phyloP scores from a whole-genome alignment of 805 yeast genomes.

The Kregervanrija delftensis region DNA sequence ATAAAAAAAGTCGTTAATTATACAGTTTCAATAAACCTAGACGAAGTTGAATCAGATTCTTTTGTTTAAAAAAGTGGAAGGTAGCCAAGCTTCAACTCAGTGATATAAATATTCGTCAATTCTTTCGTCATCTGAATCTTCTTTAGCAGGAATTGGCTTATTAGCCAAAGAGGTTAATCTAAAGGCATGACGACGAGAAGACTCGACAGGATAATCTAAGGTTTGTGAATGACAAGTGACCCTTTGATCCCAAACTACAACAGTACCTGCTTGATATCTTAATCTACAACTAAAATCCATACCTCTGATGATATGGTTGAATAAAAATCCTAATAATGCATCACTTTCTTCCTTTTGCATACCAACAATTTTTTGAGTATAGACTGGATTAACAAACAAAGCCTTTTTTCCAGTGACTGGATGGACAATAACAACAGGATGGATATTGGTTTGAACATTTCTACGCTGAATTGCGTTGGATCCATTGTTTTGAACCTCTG shows the following conservation, averaged over 20 bases:
- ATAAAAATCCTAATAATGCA: constrained; percentile 48
- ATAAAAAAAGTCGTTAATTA: too few relatives aligned
- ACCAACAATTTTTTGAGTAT: constrained; percentile 62
- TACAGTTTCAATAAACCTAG: too few relatives aligned
- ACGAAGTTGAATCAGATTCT: too few relatives aligned
- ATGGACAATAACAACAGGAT: constrained; percentile 64
- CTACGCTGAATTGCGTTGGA: constrained; percentile 59
- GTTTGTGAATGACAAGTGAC: constrained; percentile 62
- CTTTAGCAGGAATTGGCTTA: constrained; percentile 38
- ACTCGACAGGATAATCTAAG: constrained; percentile 60
- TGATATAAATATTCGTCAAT: too few relatives aligned
- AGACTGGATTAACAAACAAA: constrained; percentile 49
- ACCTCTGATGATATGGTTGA: constrained; percentile 39
- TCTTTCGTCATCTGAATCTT: constrained; percentile 9
- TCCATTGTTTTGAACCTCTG: constrained; percentile 59
- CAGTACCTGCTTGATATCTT: constrained; percentile 59
- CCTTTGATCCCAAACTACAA: constrained; percentile 75
- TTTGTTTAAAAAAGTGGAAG: too few relatives aligned
- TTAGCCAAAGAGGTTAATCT: constrained; percentile 70
- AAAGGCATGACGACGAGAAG: constrained; percentile 62
- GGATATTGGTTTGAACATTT: constrained; percentile 52
- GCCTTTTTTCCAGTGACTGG: constrained; percentile 62
- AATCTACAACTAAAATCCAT: constrained; percentile 64
- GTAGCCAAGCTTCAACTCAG: too few relatives aligned
- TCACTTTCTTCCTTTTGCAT: constrained; percentile 66